These are phyloP conservation scores for Adansonia madagascariensis DNA, from an alignment of 441 rosid genomes.

Conservation along the genomic window DNA sequence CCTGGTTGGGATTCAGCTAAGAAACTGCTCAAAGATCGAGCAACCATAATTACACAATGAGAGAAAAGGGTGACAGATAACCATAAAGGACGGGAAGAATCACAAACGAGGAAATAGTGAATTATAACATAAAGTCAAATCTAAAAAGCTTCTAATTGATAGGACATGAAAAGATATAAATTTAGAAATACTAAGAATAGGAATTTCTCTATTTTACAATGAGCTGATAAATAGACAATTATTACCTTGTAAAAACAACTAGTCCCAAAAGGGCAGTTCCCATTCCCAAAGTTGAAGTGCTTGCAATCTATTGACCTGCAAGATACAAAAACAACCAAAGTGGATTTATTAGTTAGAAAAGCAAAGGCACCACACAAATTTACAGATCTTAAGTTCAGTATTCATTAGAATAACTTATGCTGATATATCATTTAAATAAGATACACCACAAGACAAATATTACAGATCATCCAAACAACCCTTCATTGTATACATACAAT, in stretches of 20 bases:
- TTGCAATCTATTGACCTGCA: constrained; percentile 64
- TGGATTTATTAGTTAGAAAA: constrained; percentile 8
- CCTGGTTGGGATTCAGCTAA: background rate
- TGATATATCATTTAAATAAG: background rate
- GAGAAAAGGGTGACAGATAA: background rate
- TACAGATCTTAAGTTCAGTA: background rate
- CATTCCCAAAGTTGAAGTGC: constrained; percentile 17
- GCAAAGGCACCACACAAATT: background rate
- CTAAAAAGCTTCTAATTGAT: background rate
- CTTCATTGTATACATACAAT: background rate
- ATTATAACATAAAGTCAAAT: background rate
- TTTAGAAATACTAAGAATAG: background rate
- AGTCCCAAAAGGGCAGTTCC: constrained; percentile 80
- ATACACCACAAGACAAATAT: background rate
- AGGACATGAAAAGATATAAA: background rate
- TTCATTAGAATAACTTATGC: background rate
- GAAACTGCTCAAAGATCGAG: background rate
- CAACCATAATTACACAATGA: background rate
- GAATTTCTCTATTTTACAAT: background rate
- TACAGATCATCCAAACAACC: background rate
- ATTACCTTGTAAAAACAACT: constrained; percentile 97
- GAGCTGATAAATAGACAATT: constrained; percentile 3
- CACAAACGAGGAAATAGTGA: background rate
- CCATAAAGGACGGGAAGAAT: background rate
- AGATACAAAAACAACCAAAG: constrained; percentile 11